Percentiles rank a stretch among this genome's conserved stretches.
Evolutionary conservation across 192 early-diverging fungal genomes (phyloP).

Genomic region (Entomortierella parvispora): DNA sequence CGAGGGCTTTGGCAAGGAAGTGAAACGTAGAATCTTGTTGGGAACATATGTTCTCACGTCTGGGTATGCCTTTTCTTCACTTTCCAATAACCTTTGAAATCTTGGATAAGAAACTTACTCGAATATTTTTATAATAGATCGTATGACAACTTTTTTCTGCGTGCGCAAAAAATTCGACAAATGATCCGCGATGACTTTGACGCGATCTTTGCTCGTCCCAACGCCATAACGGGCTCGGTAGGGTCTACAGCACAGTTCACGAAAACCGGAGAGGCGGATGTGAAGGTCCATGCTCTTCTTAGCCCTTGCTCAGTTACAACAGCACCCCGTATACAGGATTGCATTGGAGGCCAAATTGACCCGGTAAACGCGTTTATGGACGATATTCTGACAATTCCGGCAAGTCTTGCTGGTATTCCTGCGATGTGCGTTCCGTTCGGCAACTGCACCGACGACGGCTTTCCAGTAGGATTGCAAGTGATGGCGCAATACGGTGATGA

Average conservation of each 20-base stretch:
- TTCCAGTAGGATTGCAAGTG: conserved; percentile 89
- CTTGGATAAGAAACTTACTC: not conserved
- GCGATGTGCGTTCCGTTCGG: conserved; percentile 75
- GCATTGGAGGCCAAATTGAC: conserved; percentile 26
- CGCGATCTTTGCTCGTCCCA: conserved; percentile 69
- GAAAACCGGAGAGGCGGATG: not conserved
- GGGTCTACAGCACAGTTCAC: not conserved
- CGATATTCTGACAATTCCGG: conserved; percentile 92
- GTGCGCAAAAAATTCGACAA: conserved; percentile 86
- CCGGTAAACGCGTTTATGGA: conserved; percentile 76
- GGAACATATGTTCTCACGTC: conserved; percentile 89
- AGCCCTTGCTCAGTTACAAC: conserved; percentile 80
- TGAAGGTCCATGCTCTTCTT: conserved; percentile 77
- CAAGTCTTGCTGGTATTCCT: conserved; percentile 85
- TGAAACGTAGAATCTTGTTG: conserved; percentile 83
- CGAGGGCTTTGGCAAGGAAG: conserved; percentile 83
- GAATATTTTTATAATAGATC: conserved; percentile 55
- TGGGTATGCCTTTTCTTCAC: conserved; percentile 54
- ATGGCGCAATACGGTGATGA: conserved; percentile 89
- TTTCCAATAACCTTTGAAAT: not conserved
- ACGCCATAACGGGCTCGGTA: conserved; percentile 56
- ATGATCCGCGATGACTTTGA: conserved; percentile 85
- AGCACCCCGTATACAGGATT: conserved; percentile 68
- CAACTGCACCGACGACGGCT: conserved; percentile 50
- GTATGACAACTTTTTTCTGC: conserved; percentile 75